A percentile compares a stretch with the other conserved stretches of the same genome.
Conservation (phyloP, 169 alveolate genomes). For the Eimeria falciformis region DNA sequence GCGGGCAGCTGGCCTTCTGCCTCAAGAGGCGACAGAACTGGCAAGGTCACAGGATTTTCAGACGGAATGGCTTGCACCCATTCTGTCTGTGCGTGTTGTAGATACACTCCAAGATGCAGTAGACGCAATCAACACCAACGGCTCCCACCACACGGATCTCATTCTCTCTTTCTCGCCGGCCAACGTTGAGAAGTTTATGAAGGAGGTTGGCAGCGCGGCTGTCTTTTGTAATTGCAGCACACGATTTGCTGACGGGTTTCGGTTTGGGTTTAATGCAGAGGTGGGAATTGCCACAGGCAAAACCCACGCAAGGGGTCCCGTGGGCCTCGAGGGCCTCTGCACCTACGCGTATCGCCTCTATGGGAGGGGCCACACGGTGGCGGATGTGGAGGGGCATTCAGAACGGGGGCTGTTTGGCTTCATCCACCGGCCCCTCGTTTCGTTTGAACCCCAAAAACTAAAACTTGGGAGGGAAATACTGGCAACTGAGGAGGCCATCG, state of each 20-base stretch:
- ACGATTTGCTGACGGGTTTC: conserved; percentile 86
- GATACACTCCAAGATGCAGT: conserved; percentile 81
- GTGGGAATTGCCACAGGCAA: conserved; percentile 86
- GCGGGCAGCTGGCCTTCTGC: background rate
- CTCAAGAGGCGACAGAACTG: background rate
- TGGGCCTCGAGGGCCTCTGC: conserved; percentile 85
- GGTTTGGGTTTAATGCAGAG: conserved; percentile 87
- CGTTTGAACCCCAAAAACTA: background rate
- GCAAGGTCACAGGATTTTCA: conserved; percentile 73
- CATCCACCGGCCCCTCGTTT: conserved; percentile 9
- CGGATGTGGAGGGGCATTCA: conserved; percentile 68
- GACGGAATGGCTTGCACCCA: conserved; percentile 81
- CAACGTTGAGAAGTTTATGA: conserved; percentile 76
- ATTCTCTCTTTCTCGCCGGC: conserved; percentile 77
- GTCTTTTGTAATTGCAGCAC: conserved; percentile 86
- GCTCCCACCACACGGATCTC: conserved; percentile 88
- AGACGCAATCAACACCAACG: conserved; percentile 81
- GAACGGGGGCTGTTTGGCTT: background rate
- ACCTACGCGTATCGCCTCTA: conserved; percentile 82
- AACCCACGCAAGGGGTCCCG: conserved; percentile 88
- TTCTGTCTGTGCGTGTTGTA: conserved; percentile 79
- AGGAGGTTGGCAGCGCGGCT: conserved; percentile 82
- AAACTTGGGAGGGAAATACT: background rate
- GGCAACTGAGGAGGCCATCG: conserved; percentile 16
- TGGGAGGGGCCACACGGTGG: conserved; percentile 84